Conservation (phyloP, 306 rosid genomes). For the Mimosa bimucronata region DNA sequence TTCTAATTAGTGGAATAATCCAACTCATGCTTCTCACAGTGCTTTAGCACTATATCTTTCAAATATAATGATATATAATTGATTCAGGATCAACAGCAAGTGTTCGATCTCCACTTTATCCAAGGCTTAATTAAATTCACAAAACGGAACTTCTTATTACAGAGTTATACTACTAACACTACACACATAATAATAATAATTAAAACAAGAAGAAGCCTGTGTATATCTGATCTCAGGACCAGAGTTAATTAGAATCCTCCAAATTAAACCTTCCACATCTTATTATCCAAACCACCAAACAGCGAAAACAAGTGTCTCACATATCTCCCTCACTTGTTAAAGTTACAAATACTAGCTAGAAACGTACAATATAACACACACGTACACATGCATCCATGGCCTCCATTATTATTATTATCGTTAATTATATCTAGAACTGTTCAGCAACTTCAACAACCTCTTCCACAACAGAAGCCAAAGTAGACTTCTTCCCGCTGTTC, state of each 20-base stretch:
- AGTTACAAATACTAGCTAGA: background rate
- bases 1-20: too few species aligned
- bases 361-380: background rate
- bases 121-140: too few species aligned
- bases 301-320: background rate
- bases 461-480: slow-evolving; percentile 35
- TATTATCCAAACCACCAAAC: background rate
- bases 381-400: background rate
- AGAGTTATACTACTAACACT: too few species aligned
- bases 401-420: background rate
- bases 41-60: too few species aligned
- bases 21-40: too few species aligned
- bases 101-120: too few species aligned
- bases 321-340: background rate
- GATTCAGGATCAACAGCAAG: too few species aligned
- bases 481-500: background rate
- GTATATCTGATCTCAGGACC: background rate
- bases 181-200: background rate
- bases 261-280: background rate
- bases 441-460: slow-evolving; percentile 11
- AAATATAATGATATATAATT: too few species aligned
- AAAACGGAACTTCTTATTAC: too few species aligned
- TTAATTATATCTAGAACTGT: background rate
- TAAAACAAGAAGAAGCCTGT: background rate
- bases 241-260: background rate